A percentile compares a stretch with the other conserved stretches of the same genome.
Evolutionary conservation across 176 grass and related monocot species (phyloP).

Genomic region (Carex myosuroides): DNA sequence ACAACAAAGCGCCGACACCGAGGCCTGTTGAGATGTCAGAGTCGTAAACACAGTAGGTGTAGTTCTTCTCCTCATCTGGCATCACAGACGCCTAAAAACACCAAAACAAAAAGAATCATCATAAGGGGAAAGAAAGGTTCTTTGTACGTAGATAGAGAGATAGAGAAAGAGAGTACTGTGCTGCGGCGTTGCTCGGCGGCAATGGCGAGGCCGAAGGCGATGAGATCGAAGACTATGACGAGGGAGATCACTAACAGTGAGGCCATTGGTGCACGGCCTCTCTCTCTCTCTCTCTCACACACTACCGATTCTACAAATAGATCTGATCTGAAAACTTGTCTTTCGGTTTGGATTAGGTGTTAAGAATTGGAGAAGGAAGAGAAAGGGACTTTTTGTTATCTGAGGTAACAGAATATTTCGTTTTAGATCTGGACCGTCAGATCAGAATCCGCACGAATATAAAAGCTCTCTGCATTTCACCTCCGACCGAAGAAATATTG

Average conservation of each 20-base stretch:
- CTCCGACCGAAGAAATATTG: too few relatives aligned
- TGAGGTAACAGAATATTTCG: too few relatives aligned
- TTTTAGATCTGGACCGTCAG: too few relatives aligned
- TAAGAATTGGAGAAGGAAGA: not conserved
- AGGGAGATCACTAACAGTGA: constrained; percentile 44
- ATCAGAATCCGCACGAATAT: too few relatives aligned
- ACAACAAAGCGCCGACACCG: constrained; percentile 50
- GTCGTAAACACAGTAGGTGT: constrained; percentile 72
- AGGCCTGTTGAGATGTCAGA: constrained; percentile 63
- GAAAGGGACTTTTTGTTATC: too few relatives aligned
- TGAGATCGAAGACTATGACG: constrained; percentile 32
- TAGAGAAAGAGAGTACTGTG: constrained; percentile 26
- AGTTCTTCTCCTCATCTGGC: constrained; percentile 52
- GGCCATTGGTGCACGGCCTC: constrained; percentile 39
- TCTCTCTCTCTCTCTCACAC: not conserved
- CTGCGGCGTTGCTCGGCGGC: constrained; percentile 65
- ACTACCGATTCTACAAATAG: not conserved
- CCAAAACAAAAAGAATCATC: not conserved
- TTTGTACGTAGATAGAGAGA: not conserved
- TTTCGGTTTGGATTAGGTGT: not conserved
- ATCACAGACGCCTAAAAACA: constrained; percentile 46
- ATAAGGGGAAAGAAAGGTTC: not conserved
- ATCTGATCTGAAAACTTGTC: constrained; percentile 1
- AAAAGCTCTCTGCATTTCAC: too few relatives aligned
- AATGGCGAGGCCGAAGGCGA: constrained; percentile 73